Percentiles rank a stretch among this genome's conserved stretches.
phyloP scores from a whole-genome alignment of 495 filamentous ascomycete species.

The Penicillium samsonianum region DNA sequence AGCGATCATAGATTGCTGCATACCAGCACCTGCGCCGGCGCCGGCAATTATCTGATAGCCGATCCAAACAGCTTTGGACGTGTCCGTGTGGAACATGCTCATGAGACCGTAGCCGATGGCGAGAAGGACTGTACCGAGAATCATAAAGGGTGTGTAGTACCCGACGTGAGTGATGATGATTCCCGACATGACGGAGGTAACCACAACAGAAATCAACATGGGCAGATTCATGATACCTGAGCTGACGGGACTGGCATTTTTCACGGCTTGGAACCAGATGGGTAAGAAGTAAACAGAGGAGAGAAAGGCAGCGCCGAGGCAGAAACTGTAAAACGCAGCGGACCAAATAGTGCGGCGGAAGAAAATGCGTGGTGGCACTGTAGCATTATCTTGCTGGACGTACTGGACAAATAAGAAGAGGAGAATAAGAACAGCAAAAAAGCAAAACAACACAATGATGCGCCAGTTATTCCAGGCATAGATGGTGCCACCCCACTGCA shows the following conservation, averaged over 20 bases:
- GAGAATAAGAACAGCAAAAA: constrained; percentile 38
- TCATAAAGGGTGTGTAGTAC: constrained; percentile 70
- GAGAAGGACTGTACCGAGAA: constrained; percentile 52
- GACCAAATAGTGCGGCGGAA: constrained; percentile 52
- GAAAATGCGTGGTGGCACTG: constrained; percentile 34
- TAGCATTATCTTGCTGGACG: constrained; percentile 28
- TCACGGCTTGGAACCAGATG: constrained; percentile 57
- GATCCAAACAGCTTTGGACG: constrained; percentile 51
- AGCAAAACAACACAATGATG: constrained; percentile 39
- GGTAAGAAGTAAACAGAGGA: constrained; percentile 49
- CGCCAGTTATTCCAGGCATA: constrained; percentile 38
- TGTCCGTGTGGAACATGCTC: constrained; percentile 52
- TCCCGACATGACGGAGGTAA: constrained; percentile 44
- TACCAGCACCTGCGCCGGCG: constrained; percentile 50
- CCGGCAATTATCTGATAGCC: constrained; percentile 62
- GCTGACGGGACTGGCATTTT: constrained; percentile 59
- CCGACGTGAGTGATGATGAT: constrained; percentile 57
- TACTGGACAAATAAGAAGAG: constrained; percentile 31
- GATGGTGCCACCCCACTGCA: constrained; percentile 46
- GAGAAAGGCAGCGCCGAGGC: constrained; percentile 43
- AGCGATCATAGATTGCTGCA: constrained; percentile 46
- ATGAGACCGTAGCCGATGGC: constrained; percentile 67
- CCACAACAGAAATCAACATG: constrained; percentile 36
- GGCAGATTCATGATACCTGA: constrained; percentile 55
- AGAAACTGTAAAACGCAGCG: constrained; percentile 54